phyloP scores from a whole-genome alignment of 495 filamentous ascomycete species.

The Xylaria sp. region DNA sequence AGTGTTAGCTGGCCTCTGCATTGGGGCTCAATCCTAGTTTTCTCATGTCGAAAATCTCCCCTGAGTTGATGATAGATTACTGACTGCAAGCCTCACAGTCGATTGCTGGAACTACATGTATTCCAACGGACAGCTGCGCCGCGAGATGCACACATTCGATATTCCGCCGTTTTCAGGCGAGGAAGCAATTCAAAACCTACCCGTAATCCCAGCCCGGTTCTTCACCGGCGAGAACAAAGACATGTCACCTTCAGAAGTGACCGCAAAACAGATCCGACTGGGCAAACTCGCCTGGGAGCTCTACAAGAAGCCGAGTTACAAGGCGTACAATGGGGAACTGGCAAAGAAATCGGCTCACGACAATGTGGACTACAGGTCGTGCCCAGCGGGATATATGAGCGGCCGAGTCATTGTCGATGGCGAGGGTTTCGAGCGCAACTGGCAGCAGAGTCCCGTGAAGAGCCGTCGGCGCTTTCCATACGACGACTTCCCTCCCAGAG shows the following conservation, averaged over 20 bases:
- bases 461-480: slow-evolving; percentile 1
- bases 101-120: slow-evolving; percentile 47
- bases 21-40: neutral
- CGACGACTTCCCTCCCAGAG: neutral
- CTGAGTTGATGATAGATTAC: neutral
- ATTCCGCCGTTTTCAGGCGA: slow-evolving; percentile 45
- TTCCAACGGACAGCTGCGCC: slow-evolving; percentile 32
- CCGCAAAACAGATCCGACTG: slow-evolving; percentile 37
- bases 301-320: slow-evolving; percentile 45
- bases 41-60: neutral
- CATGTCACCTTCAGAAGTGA: slow-evolving; percentile 23
- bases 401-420: slow-evolving; percentile 50
- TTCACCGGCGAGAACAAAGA: slow-evolving; percentile 28
- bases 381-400: slow-evolving; percentile 35
- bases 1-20: neutral
- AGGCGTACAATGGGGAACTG: slow-evolving; percentile 45
- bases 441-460: slow-evolving; percentile 24
- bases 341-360: slow-evolving; percentile 20
- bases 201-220: slow-evolving; percentile 47
- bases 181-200: slow-evolving; percentile 40
- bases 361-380: slow-evolving; percentile 9
- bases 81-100: neutral
- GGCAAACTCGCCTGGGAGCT: slow-evolving; percentile 50
- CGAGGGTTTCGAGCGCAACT: slow-evolving; percentile 41
- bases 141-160: slow-evolving; percentile 38